These are phyloP conservation scores for Leccinum pallidistipes DNA, from an alignment of 1,284 basidiomycete genomes.

Conservation along the genomic window DNA sequence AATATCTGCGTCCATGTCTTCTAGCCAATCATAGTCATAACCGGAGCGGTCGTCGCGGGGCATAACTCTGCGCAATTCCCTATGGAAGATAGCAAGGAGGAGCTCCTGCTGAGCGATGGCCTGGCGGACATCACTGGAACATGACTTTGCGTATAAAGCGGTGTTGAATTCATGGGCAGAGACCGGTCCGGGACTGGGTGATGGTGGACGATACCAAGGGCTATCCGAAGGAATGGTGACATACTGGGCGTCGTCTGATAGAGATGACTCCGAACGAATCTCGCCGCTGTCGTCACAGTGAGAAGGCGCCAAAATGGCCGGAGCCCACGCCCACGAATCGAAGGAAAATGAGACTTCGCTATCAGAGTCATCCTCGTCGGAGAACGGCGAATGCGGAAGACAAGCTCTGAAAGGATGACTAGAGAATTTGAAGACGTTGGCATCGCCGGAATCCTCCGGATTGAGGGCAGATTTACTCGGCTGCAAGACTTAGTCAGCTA, in stretches of 20 bases:
- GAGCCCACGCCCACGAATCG: slow-evolving; percentile 23
- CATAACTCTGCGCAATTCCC: slow-evolving; percentile 27
- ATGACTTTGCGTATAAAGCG: slow-evolving; percentile 25
- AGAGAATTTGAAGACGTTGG: slow-evolving; percentile 15
- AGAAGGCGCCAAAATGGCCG: slow-evolving; percentile 13
- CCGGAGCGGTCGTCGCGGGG: slow-evolving; percentile 10
- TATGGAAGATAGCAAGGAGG: slow-evolving; percentile 32
- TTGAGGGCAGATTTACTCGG: slow-evolving; percentile 7
- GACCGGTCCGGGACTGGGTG: slow-evolving; percentile 21
- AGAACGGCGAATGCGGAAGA: slow-evolving; percentile 19
- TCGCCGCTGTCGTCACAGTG: slow-evolving; percentile 24
- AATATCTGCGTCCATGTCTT: slow-evolving; percentile 29
- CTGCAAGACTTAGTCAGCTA: slow-evolving; percentile 16
- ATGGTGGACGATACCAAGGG: slow-evolving; percentile 32
- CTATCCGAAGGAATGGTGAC: slow-evolving; percentile 32
- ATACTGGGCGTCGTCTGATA: slow-evolving; percentile 29
- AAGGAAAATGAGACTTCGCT: slow-evolving; percentile 17
- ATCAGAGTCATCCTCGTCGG: slow-evolving; percentile 24
- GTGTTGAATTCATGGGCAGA: slow-evolving; percentile 21
- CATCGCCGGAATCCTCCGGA: slow-evolving; percentile 1
- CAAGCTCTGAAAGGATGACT: slow-evolving; percentile 21
- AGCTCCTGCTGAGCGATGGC: slow-evolving; percentile 34
- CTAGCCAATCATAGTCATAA: slow-evolving; percentile 31
- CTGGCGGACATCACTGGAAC: slow-evolving; percentile 34
- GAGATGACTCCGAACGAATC: slow-evolving; percentile 18